phyloP scores from a whole-genome alignment of 192 early-diverging fungal genomes.

The Coemansia reversa region DNA sequence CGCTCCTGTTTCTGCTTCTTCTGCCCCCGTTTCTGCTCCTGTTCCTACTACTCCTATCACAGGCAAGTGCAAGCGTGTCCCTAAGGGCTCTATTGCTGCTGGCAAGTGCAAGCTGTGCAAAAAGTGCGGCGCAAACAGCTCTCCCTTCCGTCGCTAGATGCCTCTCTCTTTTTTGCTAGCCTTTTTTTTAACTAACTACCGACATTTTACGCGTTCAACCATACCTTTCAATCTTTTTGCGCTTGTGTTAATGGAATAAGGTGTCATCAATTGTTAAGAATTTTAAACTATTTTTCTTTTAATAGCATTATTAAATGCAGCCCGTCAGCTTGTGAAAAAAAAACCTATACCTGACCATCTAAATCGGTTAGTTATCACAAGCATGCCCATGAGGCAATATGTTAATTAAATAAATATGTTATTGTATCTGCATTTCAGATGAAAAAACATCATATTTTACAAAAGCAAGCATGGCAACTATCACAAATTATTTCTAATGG shows the following conservation, averaged over 20 bases:
- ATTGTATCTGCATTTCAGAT: too few species aligned
- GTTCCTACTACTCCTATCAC: slow-evolving; percentile 2
- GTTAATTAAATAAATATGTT: too few species aligned
- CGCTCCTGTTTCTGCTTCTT: not conserved
- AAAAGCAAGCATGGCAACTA: too few species aligned
- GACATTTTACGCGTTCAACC: not conserved
- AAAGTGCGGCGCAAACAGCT: slow-evolving; percentile 31
- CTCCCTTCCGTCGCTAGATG: slow-evolving; percentile 38
- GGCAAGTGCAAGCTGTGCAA: slow-evolving; percentile 58
- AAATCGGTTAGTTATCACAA: too few species aligned
- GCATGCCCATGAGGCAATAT: too few species aligned
- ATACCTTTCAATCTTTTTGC: not conserved
- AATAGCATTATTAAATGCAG: too few species aligned
- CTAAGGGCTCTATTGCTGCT: slow-evolving; percentile 54
- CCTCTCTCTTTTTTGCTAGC: not conserved
- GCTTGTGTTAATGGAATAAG: not conserved
- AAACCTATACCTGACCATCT: too few species aligned
- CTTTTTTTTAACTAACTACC: not conserved
- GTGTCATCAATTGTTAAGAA: not conserved
- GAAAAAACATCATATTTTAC: too few species aligned
- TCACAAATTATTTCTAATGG: too few species aligned
- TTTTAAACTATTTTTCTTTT: too few species aligned
- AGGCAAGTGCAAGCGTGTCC: slow-evolving; percentile 55
- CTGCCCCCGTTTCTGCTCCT: slow-evolving; percentile 6
- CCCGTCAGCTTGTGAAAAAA: too few species aligned